phyloP scores from a whole-genome alignment of 1,284 basidiomycete genomes.

The Ganoderma meredithae region DNA sequence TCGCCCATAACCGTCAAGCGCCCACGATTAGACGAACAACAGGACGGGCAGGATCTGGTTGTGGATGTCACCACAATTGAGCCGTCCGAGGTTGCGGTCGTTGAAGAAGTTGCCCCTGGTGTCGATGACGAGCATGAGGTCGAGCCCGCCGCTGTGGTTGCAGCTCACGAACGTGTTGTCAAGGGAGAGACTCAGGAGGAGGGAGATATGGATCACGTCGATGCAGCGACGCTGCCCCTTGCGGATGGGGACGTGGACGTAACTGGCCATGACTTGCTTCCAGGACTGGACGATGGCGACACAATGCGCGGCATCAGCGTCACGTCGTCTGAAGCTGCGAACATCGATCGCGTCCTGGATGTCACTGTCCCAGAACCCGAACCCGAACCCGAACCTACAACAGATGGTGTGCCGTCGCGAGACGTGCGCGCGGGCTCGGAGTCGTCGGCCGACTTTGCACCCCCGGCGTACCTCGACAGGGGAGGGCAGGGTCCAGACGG shows the following conservation, averaged over 20 bases:
- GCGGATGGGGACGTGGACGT: not conserved
- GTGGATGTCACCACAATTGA: not conserved
- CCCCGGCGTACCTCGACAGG: no score
- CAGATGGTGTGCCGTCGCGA: not conserved
- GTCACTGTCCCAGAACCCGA: not conserved
- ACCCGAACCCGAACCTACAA: not conserved
- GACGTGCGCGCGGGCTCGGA: not conserved
- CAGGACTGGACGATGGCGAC: not conserved
- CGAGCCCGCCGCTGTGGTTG: not conserved
- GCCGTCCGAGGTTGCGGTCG: not conserved
- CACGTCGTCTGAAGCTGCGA: conserved; percentile 22
- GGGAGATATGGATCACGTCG: not conserved
- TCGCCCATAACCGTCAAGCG: conserved; percentile 15
- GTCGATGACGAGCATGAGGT: not conserved
- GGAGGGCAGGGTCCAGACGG: not conserved
- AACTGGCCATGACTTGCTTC: not conserved
- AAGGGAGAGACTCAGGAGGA: not conserved
- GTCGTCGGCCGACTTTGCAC: not conserved
- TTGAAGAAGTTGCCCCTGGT: not conserved
- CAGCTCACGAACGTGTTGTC: not conserved
- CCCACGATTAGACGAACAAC: conserved; percentile 19
- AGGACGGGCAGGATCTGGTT: not conserved
- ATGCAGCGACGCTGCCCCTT: not conserved
- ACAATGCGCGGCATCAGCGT: conserved; percentile 14
- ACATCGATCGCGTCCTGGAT: conserved; percentile 18